Evolutionary conservation across 2,329 filamentous ascomycete genomes (phyloP).

Genomic region (Orbilia blumenaviensis): DNA sequence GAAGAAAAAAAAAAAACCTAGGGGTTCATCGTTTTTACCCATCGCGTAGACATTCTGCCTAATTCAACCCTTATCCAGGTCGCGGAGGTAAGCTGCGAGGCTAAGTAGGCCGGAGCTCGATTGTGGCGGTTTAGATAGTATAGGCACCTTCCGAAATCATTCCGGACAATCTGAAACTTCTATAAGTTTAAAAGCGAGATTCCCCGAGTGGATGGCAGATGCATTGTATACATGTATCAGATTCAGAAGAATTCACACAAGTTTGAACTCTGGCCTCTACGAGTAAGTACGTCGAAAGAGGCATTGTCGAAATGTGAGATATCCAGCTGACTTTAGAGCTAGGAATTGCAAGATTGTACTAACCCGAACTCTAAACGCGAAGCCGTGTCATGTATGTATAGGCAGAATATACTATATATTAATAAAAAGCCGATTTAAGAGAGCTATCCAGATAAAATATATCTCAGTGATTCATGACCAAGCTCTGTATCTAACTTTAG

Average conservation of each 20-base stretch:
- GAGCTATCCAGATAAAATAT: background rate
- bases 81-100: conserved; percentile 6
- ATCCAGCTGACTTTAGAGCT: conserved; percentile 43
- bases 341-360: conserved; percentile 22
- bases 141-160: conserved; percentile 51
- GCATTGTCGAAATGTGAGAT: background rate
- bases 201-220: conserved; percentile 44
- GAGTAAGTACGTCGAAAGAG: background rate
- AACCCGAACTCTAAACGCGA: background rate
- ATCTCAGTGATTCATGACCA: background rate
- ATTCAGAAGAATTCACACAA: background rate
- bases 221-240: background rate
- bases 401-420: conserved; percentile 28
- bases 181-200: conserved; percentile 24
- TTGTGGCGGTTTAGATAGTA: conserved; percentile 26
- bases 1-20: too few relatives aligned
- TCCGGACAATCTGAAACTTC: conserved; percentile 33
- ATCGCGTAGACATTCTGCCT: conserved; percentile 46
- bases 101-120: conserved; percentile 31
- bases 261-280: background rate
- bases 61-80: conserved; percentile 39
- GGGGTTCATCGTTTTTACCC: conserved; percentile 28
- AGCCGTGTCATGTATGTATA: background rate
- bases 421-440: background rate
- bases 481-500: background rate